These are phyloP conservation scores for Tieghemostelium lacteum DNA, from an alignment of 78 protist genomes.

Conservation along the genomic window DNA sequence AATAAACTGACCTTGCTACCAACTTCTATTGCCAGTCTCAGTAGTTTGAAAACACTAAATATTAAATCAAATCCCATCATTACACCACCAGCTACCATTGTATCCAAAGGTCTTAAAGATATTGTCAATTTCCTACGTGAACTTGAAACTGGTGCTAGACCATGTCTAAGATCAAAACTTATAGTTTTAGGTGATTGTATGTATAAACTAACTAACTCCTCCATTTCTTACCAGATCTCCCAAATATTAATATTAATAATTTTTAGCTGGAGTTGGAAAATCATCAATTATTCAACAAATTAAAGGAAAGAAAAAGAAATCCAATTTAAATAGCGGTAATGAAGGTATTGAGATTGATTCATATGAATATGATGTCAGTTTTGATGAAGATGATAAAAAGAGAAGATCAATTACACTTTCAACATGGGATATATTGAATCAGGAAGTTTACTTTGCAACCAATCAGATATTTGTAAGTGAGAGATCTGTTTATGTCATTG, in stretches of 20 bases:
- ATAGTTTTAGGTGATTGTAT: slow-evolving; percentile 67
- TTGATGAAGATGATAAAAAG: slow-evolving; percentile 69
- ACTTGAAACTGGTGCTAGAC: slow-evolving; percentile 76
- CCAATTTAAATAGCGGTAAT: not conserved
- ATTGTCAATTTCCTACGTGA: slow-evolving; percentile 51
- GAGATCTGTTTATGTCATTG: slow-evolving; percentile 71
- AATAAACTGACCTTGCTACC: slow-evolving; percentile 56
- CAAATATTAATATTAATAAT: not conserved
- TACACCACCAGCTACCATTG: slow-evolving; percentile 61
- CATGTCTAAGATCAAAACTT: slow-evolving; percentile 57
- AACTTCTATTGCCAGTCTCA: slow-evolving; percentile 40
- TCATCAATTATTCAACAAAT: slow-evolving; percentile 49
- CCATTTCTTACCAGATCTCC: not conserved
- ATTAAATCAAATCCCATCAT: slow-evolving; percentile 74
- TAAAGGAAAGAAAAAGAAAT: slow-evolving; percentile 52
- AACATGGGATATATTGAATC: slow-evolving; percentile 76
- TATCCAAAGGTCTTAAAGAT: slow-evolving; percentile 65
- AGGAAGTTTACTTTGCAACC: slow-evolving; percentile 70
- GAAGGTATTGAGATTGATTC: slow-evolving; percentile 68
- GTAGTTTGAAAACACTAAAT: slow-evolving; percentile 38
- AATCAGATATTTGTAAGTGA: slow-evolving; percentile 65
- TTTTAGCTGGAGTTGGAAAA: slow-evolving; percentile 48
- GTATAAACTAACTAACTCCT: not conserved
- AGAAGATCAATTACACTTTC: slow-evolving; percentile 39
- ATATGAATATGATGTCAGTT: slow-evolving; percentile 54